These are phyloP conservation scores for Mucor plumbeus DNA, from an alignment of 371 early-diverging fungal genomes.

Conservation along the genomic window DNA sequence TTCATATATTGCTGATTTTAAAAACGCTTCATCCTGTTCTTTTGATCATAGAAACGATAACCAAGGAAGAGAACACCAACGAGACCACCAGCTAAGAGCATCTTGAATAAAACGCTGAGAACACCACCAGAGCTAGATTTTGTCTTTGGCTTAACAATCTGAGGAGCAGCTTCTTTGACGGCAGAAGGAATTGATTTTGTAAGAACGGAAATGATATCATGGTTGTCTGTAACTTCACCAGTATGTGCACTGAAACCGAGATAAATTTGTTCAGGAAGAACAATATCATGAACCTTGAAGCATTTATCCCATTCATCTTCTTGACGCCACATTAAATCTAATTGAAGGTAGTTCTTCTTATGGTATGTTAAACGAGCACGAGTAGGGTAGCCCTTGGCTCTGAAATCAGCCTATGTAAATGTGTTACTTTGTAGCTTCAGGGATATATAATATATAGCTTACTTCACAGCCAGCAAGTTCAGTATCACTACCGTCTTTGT, in stretches of 20 bases:
- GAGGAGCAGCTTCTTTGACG: constrained; percentile 35
- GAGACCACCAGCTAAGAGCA: constrained; percentile 60
- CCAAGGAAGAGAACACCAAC: constrained; percentile 60
- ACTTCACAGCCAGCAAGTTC: constrained; percentile 76
- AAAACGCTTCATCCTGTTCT: constrained; percentile 72
- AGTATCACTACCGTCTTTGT: constrained; percentile 79
- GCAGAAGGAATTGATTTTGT: constrained; percentile 52
- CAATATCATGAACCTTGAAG: constrained; percentile 74
- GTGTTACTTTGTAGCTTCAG: not conserved
- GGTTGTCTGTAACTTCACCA: constrained; percentile 88
- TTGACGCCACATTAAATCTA: constrained; percentile 67
- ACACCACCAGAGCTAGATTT: constrained; percentile 38
- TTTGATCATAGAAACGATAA: constrained; percentile 64
- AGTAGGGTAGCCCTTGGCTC: constrained; percentile 68
- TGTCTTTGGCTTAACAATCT: constrained; percentile 30
- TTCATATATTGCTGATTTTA: constrained; percentile 18
- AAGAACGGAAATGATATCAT: constrained; percentile 77
- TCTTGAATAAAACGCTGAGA: constrained; percentile 57
- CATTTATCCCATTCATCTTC: constrained; percentile 82
- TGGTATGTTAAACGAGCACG: constrained; percentile 81
- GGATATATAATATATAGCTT: not conserved
- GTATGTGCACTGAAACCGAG: constrained; percentile 92
- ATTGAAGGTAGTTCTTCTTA: constrained; percentile 67
- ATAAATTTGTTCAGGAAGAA: constrained; percentile 76
- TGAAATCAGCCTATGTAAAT: constrained; percentile 68